phyloP scores from a whole-genome alignment of 768 basidiomycete genomes.

The Suillus occidentalis region DNA sequence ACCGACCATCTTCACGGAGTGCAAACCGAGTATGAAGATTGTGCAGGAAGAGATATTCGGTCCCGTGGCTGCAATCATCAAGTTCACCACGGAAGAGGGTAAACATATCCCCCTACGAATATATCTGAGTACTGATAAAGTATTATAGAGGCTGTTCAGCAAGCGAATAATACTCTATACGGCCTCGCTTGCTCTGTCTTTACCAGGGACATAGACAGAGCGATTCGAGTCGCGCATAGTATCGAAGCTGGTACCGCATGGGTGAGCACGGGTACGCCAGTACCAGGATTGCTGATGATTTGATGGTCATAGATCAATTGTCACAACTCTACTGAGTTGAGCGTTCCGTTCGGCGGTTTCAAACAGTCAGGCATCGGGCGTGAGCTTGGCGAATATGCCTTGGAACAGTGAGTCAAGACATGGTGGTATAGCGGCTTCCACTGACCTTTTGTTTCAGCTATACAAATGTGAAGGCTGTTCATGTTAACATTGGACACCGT shows the following conservation, averaged over 20 bases:
- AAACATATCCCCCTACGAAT: slow-evolving; percentile 7
- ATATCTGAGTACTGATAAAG: neutral
- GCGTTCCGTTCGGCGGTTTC: slow-evolving; percentile 69
- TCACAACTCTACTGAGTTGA: slow-evolving; percentile 40
- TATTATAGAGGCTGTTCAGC: slow-evolving; percentile 27
- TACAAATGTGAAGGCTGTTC: slow-evolving; percentile 68
- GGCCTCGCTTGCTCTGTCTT: slow-evolving; percentile 57
- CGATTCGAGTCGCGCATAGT: slow-evolving; percentile 39
- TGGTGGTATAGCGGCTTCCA: neutral
- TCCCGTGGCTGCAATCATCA: slow-evolving; percentile 68
- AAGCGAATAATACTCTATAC: slow-evolving; percentile 52
- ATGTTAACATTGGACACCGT: slow-evolving; percentile 51
- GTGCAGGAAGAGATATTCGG: slow-evolving; percentile 64
- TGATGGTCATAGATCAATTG: slow-evolving; percentile 39
- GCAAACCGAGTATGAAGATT: slow-evolving; percentile 55
- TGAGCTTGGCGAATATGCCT: slow-evolving; percentile 66
- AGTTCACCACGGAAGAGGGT: slow-evolving; percentile 59
- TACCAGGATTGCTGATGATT: neutral
- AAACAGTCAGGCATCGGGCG: slow-evolving; percentile 76
- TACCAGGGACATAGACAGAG: slow-evolving; percentile 45
- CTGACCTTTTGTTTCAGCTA: slow-evolving; percentile 40
- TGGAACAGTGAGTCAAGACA: slow-evolving; percentile 16
- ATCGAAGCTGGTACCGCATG: slow-evolving; percentile 45
- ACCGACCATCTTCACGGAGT: slow-evolving; percentile 64
- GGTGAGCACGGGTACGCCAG: slow-evolving; percentile 13